phyloP scores from a whole-genome alignment of 192 early-diverging fungal species.

The Coemansia sp. region DNA sequence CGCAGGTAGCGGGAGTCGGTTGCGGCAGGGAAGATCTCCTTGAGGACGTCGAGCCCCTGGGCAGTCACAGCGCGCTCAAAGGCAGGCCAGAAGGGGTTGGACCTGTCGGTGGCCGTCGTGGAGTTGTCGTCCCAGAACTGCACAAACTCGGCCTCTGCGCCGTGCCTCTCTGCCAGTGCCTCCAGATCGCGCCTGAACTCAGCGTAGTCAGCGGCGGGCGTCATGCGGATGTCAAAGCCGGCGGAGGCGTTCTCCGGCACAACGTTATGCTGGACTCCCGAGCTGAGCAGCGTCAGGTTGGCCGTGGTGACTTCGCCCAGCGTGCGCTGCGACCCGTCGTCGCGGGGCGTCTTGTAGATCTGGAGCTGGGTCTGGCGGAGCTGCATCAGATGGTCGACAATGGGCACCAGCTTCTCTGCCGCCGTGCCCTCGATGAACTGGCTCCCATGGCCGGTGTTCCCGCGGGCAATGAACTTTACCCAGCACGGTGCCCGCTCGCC shows the following conservation, averaged over 20 bases:
- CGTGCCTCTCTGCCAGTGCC: slow-evolving; percentile 33
- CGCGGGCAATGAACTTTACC: slow-evolving; percentile 68
- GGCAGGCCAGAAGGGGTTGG: slow-evolving; percentile 68
- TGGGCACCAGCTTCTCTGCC: slow-evolving; percentile 62
- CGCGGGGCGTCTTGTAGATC: slow-evolving; percentile 55
- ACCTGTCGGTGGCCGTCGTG: slow-evolving; percentile 52
- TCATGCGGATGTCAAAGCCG: slow-evolving; percentile 76
- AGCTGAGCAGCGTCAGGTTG: slow-evolving; percentile 75
- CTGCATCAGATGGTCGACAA: slow-evolving; percentile 67
- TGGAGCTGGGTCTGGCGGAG: slow-evolving; percentile 66
- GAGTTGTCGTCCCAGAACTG: slow-evolving; percentile 61
- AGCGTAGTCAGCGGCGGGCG: slow-evolving; percentile 63
- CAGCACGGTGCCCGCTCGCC: slow-evolving; percentile 86
- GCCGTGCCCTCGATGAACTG: slow-evolving; percentile 78
- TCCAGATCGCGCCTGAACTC: slow-evolving; percentile 56
- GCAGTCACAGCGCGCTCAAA: slow-evolving; percentile 59
- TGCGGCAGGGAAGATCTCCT: slow-evolving; percentile 84
- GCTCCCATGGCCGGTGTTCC: slow-evolving; percentile 78
- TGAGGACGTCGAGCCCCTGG: slow-evolving; percentile 56
- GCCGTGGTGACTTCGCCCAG: slow-evolving; percentile 80
- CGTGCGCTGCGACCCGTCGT: slow-evolving; percentile 49
- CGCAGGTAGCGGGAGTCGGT: slow-evolving; percentile 80
- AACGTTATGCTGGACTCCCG: slow-evolving; percentile 77
- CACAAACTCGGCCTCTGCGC: slow-evolving; percentile 63
- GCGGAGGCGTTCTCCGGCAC: slow-evolving; percentile 68